Base-by-base conservation (phyloP, 148 eudicot genomes). In the Camellia granthamiana region DNA sequence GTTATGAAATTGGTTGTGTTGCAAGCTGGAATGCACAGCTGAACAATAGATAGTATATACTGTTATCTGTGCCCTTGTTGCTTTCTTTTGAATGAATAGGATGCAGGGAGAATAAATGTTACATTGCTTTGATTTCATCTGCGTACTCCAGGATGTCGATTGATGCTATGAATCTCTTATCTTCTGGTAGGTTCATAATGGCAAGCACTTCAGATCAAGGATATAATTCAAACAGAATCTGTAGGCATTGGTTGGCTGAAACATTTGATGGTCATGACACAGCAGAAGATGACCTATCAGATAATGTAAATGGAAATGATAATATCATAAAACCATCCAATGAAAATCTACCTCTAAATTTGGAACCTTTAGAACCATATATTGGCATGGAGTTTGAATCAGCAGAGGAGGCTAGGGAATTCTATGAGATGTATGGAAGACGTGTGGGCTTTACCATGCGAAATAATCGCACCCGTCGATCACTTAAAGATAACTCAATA, bases 201-300 rank as follows among this genome's bases (percentile, higher is more conserved):
- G 60, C 71, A 77, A 49, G 79, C 47, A 61, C 70, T 51, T 77
- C 79, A 3, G 47, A 60, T 13, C 70, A 62, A 46, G 79, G 56
- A 55, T 63, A 47, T 65, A 23, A 77, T 77, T 47, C 79, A 42
- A 77, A 63, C 71, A 65, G 7, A 64, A 64, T 49, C 59, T 77
- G 51, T 30, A 77, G 38, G 38, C 38, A 61, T 77, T 77, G 71
- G 79, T 52, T 77, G 16, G 71, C 58, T 77, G 79, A 77, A 77
- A 64, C 79, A 19, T 77, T 77, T 77, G 72, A 77, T 77, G 47
- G 79, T 63, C 70, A 77, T 64, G 79, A 77, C 64, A 64, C 70
- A 77, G 72, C 71, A 64, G 71, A 47, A 77, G 79, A 77, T 23
- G 60, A 47, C 52, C 79, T 63, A 77, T 46, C 54, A 62, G 78